Conservation (phyloP, 164 flowering plant species). For the Hamamelis virginiana region DNA sequence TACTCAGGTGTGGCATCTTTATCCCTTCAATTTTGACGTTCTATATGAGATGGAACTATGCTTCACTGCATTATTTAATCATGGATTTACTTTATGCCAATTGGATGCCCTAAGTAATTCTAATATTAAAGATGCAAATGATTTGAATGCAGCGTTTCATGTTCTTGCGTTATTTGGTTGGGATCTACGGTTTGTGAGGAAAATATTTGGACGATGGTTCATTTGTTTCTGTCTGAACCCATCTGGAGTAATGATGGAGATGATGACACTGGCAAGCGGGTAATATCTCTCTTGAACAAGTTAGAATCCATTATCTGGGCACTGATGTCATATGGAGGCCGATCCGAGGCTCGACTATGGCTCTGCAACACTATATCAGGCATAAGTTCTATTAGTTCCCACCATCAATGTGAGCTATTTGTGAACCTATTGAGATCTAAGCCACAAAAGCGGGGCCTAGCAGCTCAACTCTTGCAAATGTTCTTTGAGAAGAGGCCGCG, state of each 20-base stretch:
- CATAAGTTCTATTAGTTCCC: constrained; percentile 42
- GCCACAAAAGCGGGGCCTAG: constrained; percentile 38
- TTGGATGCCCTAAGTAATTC: not conserved
- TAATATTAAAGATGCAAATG: not conserved
- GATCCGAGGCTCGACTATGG: constrained; percentile 89
- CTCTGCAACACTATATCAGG: constrained; percentile 61
- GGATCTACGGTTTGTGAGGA: not conserved
- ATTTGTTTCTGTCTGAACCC: constrained; percentile 50
- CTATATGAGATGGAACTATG: too few species aligned
- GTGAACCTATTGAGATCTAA: constrained; percentile 51
- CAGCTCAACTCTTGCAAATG: constrained; percentile 65
- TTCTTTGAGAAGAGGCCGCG: constrained; percentile 69
- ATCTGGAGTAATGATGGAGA: constrained; percentile 28
- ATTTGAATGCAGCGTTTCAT: not conserved
- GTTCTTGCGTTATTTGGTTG: not conserved
- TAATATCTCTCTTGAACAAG: constrained; percentile 39
- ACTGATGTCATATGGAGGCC: constrained; percentile 50
- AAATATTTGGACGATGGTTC: constrained; percentile 38
- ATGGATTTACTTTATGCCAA: not conserved
- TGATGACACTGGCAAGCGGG: constrained; percentile 25
- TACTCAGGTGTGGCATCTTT: too few species aligned
- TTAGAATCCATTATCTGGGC: constrained; percentile 63
- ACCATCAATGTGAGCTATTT: constrained; percentile 58
- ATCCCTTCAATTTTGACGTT: too few species aligned
- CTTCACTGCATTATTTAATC: too few species aligned